phyloP scores from a whole-genome alignment of 2,329 filamentous ascomycete genomes.

The Aureobasidium sp. region DNA sequence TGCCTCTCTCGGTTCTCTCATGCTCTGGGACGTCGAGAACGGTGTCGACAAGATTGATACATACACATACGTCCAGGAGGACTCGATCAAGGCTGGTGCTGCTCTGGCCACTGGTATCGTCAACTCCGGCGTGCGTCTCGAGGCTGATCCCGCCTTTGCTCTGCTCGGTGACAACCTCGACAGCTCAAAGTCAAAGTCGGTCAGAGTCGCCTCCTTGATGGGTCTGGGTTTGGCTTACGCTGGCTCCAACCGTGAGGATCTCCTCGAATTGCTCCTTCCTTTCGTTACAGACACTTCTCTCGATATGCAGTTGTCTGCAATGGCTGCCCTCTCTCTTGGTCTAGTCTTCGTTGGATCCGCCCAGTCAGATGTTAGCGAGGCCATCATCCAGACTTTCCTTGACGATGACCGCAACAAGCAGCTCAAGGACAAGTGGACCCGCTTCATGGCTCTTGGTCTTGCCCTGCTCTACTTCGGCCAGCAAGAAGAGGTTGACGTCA shows the following conservation, averaged over 20 bases:
- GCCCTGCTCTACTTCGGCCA: conserved; percentile 92
- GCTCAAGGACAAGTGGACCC: conserved; percentile 95
- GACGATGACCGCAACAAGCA: conserved; percentile 87
- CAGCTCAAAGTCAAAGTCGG: conserved; percentile 64
- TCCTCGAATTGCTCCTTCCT: conserved; percentile 78
- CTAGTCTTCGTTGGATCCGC: conserved; percentile 89
- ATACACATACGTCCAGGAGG: conserved; percentile 78
- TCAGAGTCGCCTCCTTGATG: conserved; percentile 85
- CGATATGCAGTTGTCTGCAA: conserved; percentile 92
- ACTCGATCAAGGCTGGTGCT: conserved; percentile 82
- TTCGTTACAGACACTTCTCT: conserved; percentile 76
- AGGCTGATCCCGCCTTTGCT: conserved; percentile 83
- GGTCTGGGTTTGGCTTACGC: conserved; percentile 91
- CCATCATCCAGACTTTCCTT: conserved; percentile 84
- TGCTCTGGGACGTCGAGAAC: conserved; percentile 88
- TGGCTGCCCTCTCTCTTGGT: conserved; percentile 86
- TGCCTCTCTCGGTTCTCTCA: conserved; percentile 81
- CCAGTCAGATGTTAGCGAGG: conserved; percentile 81
- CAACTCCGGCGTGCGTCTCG: conserved; percentile 82
- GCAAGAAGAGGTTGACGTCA: conserved; percentile 98
- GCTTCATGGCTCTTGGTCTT: conserved; percentile 89
- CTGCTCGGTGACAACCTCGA: conserved; percentile 78
- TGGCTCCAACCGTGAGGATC: conserved; percentile 81
- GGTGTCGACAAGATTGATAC: conserved; percentile 91
- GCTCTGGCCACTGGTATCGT: conserved; percentile 91